phyloP scores from a whole-genome alignment of 805 yeast species.

The Starmerella vaccinii region DNA sequence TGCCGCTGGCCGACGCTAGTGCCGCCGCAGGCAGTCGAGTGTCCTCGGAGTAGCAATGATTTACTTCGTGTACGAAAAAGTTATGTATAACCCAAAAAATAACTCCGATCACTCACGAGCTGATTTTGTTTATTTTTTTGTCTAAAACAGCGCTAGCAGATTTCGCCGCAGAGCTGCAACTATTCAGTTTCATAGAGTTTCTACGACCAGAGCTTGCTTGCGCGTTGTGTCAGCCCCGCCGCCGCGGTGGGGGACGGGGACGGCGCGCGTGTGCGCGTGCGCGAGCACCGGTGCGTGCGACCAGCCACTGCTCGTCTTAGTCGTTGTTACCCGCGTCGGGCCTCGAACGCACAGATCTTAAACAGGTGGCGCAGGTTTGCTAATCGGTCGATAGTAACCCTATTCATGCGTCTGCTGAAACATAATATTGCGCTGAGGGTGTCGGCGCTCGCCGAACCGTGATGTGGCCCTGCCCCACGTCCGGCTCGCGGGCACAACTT shows the following conservation, averaged over 20 bases:
- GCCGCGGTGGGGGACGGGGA: too few species aligned
- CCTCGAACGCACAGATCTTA: not conserved
- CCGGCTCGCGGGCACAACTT: too few species aligned
- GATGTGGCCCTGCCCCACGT: too few species aligned
- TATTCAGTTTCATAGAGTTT: too few species aligned
- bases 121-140: not conserved
- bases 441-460: not conserved
- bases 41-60: not conserved
- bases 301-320: too few species aligned
- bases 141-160: too few species aligned
- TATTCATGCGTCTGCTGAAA: not conserved
- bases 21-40: not conserved
- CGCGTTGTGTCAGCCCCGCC: too few species aligned
- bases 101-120: conserved; percentile 4
- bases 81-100: conserved; percentile 2
- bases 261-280: too few species aligned
- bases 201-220: too few species aligned
- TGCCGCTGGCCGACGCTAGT: not conserved
- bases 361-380: conserved; percentile 2
- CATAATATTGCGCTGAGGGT: not conserved
- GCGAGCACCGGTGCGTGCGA: too few species aligned
- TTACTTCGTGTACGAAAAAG: conserved; percentile 2
- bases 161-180: too few species aligned
- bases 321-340: not conserved
- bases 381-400: conserved; percentile 3